These are phyloP conservation scores for Moelleriella libera DNA, from an alignment of 2,329 filamentous ascomycete genomes.

Conservation along the genomic window DNA sequence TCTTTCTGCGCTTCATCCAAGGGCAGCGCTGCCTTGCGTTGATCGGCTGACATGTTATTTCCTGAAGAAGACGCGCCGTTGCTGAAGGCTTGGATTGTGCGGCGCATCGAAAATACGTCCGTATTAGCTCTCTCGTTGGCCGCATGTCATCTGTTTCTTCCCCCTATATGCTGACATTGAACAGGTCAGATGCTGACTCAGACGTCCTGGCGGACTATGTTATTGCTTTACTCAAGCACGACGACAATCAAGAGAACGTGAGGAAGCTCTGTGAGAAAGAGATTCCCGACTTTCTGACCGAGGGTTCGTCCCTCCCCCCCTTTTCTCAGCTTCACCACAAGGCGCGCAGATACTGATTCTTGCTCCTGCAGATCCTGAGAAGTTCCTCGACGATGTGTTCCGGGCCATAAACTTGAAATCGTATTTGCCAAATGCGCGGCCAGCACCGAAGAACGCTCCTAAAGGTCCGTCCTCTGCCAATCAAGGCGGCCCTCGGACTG, in stretches of 20 bases:
- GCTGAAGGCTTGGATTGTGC: slow-evolving; percentile 66
- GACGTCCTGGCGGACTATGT: slow-evolving; percentile 78
- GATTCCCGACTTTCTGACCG: slow-evolving; percentile 61
- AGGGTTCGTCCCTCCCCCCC: slow-evolving; percentile 30
- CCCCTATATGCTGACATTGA: neutral
- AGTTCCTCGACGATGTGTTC: slow-evolving; percentile 61
- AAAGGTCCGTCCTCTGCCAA: neutral
- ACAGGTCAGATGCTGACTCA: slow-evolving; percentile 62
- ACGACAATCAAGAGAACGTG: slow-evolving; percentile 50
- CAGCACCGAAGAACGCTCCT: slow-evolving; percentile 19
- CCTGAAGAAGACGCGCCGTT: slow-evolving; percentile 44
- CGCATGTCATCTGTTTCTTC: neutral
- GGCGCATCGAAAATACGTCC: slow-evolving; percentile 61
- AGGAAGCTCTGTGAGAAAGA: slow-evolving; percentile 55
- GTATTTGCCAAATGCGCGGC: slow-evolving; percentile 41
- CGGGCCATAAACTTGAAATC: slow-evolving; percentile 46
- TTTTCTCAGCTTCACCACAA: neutral
- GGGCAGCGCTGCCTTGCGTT: neutral
- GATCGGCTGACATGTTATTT: slow-evolving; percentile 38
- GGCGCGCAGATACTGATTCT: neutral
- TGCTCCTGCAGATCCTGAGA: slow-evolving; percentile 16
- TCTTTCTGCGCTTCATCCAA: neutral
- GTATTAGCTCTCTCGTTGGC: slow-evolving; percentile 13
- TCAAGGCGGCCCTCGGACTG: neutral
- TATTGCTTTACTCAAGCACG: slow-evolving; percentile 59